A percentile compares a stretch with the other conserved stretches of the same genome.
phyloP scores from a whole-genome alignment of 148 eudicot species.

The Simmondsia chinensis region DNA sequence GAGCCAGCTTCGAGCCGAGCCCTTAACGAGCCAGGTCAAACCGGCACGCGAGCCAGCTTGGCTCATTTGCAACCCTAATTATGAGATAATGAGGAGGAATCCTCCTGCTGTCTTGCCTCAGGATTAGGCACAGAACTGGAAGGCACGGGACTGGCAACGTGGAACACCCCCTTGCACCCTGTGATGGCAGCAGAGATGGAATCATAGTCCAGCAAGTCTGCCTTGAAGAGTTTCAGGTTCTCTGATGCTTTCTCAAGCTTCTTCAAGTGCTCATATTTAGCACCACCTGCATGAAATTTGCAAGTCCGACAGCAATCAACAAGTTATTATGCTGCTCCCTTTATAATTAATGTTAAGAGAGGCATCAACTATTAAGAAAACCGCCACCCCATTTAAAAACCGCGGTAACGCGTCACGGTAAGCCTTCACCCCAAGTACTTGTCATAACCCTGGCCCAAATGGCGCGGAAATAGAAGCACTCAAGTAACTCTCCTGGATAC shows the following conservation, averaged over 20 bases:
- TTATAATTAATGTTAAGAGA: too few relatives aligned
- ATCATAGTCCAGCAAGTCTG: constrained; percentile 30
- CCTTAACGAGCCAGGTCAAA: background rate
- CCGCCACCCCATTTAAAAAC: too few relatives aligned
- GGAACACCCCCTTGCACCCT: constrained; percentile 41
- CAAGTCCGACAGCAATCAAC: background rate
- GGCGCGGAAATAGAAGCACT: too few relatives aligned
- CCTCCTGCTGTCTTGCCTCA: constrained; percentile 32
- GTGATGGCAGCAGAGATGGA: constrained; percentile 26
- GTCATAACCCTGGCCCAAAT: too few relatives aligned
- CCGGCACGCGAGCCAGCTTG: too few relatives aligned
- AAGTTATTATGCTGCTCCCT: background rate
- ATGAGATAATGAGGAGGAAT: background rate
- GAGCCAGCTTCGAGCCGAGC: too few relatives aligned
- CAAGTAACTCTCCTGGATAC: too few relatives aligned
- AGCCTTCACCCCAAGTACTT: too few relatives aligned
- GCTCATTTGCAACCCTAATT: background rate
- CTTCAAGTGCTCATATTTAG: constrained; percentile 27
- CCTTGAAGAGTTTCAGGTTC: constrained; percentile 32
- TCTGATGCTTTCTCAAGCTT: constrained; percentile 32
- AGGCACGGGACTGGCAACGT: constrained; percentile 52
- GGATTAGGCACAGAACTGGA: constrained; percentile 27
- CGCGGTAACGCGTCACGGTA: too few relatives aligned
- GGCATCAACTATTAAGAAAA: too few relatives aligned
- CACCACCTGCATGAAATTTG: constrained; percentile 19